A percentile compares a stretch with the other conserved stretches of the same genome.
phyloP scores from a whole-genome alignment of 1,139 yeast species.

The Sugiyamaella sp. region DNA sequence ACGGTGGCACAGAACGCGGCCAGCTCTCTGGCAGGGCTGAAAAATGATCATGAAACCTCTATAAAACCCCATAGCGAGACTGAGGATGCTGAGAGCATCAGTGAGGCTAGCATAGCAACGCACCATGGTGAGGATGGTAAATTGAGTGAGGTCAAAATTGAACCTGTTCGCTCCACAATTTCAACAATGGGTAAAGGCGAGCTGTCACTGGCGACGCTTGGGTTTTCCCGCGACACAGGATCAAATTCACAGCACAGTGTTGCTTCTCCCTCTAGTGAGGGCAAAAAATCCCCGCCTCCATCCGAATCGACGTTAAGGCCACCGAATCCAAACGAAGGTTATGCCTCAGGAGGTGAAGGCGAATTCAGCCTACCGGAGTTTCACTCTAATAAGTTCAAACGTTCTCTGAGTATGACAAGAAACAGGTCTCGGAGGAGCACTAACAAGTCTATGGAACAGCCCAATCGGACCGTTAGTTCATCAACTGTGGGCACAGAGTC shows the following conservation, averaged over 20 bases:
- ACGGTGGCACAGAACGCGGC: conserved; percentile 43
- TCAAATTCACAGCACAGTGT: conserved; percentile 3
- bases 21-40: conserved; percentile 33
- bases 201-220: conserved; percentile 52
- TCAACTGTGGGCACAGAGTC: conserved; percentile 1
- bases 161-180: conserved; percentile 47
- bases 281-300: background rate
- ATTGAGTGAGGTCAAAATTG: conserved; percentile 9
- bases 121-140: conserved; percentile 7
- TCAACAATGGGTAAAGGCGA: conserved; percentile 76
- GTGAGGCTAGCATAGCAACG: background rate
- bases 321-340: background rate
- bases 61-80: conserved; percentile 9
- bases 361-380: conserved; percentile 22
- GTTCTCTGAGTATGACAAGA: conserved; percentile 13
- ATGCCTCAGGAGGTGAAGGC: conserved; percentile 6
- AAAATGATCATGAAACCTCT: conserved; percentile 6
- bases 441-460: conserved; percentile 13
- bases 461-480: conserved; percentile 10
- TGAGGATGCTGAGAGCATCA: conserved; percentile 5
- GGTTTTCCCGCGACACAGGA: conserved; percentile 10
- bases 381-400: conserved; percentile 14
- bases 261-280: conserved; percentile 8
- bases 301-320: background rate
- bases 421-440: conserved; percentile 15